Evolutionary conservation across 768 basidiomycete species (phyloP), one percentile per base, ranked within the genome.

Genomic region (Paxillus involutus): DNA sequence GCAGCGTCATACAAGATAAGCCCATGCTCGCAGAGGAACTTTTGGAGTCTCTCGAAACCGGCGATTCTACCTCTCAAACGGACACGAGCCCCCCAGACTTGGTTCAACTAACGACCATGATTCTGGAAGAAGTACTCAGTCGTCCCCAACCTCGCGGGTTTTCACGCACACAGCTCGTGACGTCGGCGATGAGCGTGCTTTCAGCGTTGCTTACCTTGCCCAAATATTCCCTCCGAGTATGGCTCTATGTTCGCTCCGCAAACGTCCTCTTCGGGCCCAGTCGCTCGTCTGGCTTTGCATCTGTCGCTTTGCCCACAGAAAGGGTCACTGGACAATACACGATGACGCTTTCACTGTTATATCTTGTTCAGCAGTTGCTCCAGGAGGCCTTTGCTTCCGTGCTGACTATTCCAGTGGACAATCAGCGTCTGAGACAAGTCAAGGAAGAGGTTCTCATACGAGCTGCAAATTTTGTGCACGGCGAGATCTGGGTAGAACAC

Each of bases 401-500:
- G 10, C 65, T 75, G 17, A 60, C 66, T 3, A 72, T 84, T 30
- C 70, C 80, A 0, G 78, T 83, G 0, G 79, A 84, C 44, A 84
- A 84, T 45, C 68, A 80, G 6, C 82, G 81, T 32, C 76, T 88
- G 33, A 84, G 80, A 47, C 84, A 84, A 61, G 73, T 94, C 51
- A 94, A 94, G 64, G 89, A 91, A 61, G 90, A 92, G 53, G 92
- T 94, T 5, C 76, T 95, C 21, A 72, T 89, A 45, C 84, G 90
- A 33, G 92, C 90, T 0, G 77, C 84, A 12, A 77, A 78, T 5
- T 92, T 94, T 57, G 80, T 95, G 9, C 91, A 94, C 62, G 81
- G 83, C 8, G 90, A 95, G 66, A 84, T 96, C 17, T 98, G 94
- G 94, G 81, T 88, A 1, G 87, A 89, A 60, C 89, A 92, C 67